phyloP scores from a whole-genome alignment of 805 yeast species.

The Zygoascus flipseniorum region DNA sequence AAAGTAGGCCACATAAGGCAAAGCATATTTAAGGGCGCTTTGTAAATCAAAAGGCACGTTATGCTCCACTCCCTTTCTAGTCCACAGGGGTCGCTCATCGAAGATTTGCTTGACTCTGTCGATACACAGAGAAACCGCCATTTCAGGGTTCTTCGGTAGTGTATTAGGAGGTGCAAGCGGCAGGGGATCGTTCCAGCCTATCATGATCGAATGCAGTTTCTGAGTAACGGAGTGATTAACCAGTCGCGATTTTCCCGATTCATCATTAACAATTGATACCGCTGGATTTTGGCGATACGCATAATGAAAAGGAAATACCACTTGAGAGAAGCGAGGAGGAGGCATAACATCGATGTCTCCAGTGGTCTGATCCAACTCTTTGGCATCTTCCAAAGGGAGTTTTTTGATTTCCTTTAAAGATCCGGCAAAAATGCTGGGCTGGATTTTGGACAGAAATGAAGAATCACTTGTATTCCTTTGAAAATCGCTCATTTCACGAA shows the following conservation, averaged over 20 bases:
- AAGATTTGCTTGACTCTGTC: constrained; percentile 39
- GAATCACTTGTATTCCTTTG: constrained; percentile 61
- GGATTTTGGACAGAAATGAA: constrained; percentile 35
- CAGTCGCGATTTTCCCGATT: constrained; percentile 30
- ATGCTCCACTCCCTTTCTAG: constrained; percentile 51
- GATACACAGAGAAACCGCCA: constrained; percentile 29
- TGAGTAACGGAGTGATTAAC: constrained; percentile 25
- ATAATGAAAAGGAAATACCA: constrained; percentile 69
- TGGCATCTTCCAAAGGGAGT: constrained; percentile 26
- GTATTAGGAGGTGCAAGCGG: constrained; percentile 29
- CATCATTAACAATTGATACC: constrained; percentile 46
- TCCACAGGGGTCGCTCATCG: constrained; percentile 73
- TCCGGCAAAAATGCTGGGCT: constrained; percentile 35
- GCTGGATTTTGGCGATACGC: constrained; percentile 68
- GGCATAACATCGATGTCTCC: constrained; percentile 61
- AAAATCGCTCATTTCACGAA: constrained; percentile 83
- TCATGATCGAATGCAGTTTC: constrained; percentile 25
- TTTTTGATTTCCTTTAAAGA: constrained; percentile 34
- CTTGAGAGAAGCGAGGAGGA: constrained; percentile 74
- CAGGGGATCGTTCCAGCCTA: constrained; percentile 28
- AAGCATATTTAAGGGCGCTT: constrained; percentile 55
- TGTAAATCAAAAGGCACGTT: constrained; percentile 24
- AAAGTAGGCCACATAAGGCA: constrained; percentile 77
- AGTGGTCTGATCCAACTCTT: constrained; percentile 19
- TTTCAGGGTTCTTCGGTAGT: constrained; percentile 37